Evolutionary conservation across 164 flowering plant genomes (phyloP).

Genomic region (Vitis cinerea): DNA sequence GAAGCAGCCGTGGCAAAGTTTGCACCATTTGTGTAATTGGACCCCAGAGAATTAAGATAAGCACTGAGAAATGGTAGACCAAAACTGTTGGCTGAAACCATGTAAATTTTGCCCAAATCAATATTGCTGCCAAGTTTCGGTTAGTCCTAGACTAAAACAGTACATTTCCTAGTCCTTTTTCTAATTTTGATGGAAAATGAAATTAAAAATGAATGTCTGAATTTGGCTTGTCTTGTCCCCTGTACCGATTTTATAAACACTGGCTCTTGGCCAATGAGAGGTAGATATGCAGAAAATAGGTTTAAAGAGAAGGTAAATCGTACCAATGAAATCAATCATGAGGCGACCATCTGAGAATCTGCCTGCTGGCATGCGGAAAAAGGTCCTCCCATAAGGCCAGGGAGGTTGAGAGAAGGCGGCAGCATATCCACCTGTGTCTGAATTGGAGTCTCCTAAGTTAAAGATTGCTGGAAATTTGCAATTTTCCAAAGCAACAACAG

Average conservation of each 20-base stretch:
- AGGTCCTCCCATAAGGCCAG: slow-evolving; percentile 24
- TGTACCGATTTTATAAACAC: too few relatives aligned
- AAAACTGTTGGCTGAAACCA: slow-evolving; percentile 14
- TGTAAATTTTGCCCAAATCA: background rate
- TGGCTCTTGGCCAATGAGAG: too few relatives aligned
- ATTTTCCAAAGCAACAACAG: background rate
- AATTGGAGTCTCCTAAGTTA: slow-evolving; percentile 32
- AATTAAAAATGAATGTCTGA: too few relatives aligned
- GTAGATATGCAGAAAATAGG: background rate
- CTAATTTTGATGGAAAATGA: too few relatives aligned
- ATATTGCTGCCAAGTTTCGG: too few relatives aligned
- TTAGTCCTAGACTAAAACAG: too few relatives aligned
- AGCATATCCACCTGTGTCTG: slow-evolving; percentile 30
- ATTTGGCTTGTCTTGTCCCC: too few relatives aligned
- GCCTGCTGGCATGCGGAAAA: slow-evolving; percentile 16
- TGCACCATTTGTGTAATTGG: slow-evolving; percentile 26
- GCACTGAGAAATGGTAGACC: slow-evolving; percentile 24
- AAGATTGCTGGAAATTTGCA: slow-evolving; percentile 30
- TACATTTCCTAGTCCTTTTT: too few relatives aligned
- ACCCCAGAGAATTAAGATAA: slow-evolving; percentile 26
- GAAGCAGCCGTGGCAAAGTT: slow-evolving; percentile 29
- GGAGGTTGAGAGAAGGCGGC: background rate
- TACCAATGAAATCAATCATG: slow-evolving; percentile 29
- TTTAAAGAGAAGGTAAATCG: background rate
- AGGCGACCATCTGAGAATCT: slow-evolving; percentile 26